Base-by-base conservation (phyloP, 1,284 basidiomycete genomes). In the Sutorius eximius region DNA sequence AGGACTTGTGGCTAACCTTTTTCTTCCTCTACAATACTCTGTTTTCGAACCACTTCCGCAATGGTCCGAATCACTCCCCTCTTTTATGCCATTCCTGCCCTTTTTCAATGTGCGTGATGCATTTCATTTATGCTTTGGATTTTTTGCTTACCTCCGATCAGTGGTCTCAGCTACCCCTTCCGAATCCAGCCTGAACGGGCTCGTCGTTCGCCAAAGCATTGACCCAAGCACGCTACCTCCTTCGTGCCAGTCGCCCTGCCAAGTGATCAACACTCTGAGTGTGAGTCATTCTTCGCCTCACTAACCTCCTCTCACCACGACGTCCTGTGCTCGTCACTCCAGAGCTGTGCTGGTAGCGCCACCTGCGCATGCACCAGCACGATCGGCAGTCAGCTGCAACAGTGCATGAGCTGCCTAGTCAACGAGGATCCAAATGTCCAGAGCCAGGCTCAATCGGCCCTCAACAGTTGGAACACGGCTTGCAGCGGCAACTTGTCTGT, bases 21-120 rank as follows among this genome's bases (percentile, higher is more conserved):
- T 40, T n/a, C 20, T 48, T 37, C 27, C 3, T 16, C 24, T 30
- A 32, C 22, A 18, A 5, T 4, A 33, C 12, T 29, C n/a, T 30
- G 2, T 4, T n/a, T 22, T 46, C 24, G 12, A 24, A 18, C 32
- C 5, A 11, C 34, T 13, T 18, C 34, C n/a, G 22, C 38, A 41
- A 69, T 65, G 66, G 64, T 69, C 43, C 57, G 61, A 51, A 59
- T 63, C 37, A 5, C 53, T 16, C 46, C 66, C 12, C 45, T 65
- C 57, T 37, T 65, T 56, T 29, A 49, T 1, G 45, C 45, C 16
- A 20, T 69, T 33, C 20, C 49, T 49, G 42, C 53, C 42, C 30
- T 50, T 59, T 53, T 55, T 41, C 61, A 51, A 10, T 37, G 66
- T 69, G 51, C 20, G 50, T 50, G 11, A 20, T 15, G 9, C 3